These are phyloP conservation scores for Biscutella laevigata DNA, from an alignment of 441 rosid genomes.

Conservation along the genomic window DNA sequence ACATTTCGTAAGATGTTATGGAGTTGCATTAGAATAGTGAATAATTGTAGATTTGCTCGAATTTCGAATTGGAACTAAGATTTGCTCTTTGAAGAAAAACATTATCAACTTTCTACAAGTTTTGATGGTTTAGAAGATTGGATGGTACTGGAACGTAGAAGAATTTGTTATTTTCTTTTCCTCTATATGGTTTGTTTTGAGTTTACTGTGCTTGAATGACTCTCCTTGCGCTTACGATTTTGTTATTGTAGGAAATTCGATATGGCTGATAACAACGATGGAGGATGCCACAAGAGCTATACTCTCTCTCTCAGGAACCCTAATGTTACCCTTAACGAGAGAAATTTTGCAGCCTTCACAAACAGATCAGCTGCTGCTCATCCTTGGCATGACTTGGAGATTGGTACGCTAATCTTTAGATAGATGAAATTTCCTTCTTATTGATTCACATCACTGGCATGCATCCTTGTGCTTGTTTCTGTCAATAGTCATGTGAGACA, in stretches of 20 bases:
- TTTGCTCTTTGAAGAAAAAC: too few species aligned
- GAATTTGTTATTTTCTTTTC: neutral
- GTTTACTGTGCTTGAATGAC: neutral
- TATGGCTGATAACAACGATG: slow-evolving; percentile 47
- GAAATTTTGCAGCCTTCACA: slow-evolving; percentile 73
- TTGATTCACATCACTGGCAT: neutral
- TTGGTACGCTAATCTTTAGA: slow-evolving; percentile 37
- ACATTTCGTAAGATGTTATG: neutral
- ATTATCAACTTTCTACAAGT: too few species aligned
- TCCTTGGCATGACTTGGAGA: slow-evolving; percentile 93
- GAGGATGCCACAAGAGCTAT: slow-evolving; percentile 21
- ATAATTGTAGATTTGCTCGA: too few species aligned
- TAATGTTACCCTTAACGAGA: slow-evolving; percentile 45
- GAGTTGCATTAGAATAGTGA: slow-evolving; percentile 10
- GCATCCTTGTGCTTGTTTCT: neutral
- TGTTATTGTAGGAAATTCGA: slow-evolving; percentile 3
- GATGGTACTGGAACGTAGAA: neutral
- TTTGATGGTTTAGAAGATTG: neutral
- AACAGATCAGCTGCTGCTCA: slow-evolving; percentile 77
- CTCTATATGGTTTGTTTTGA: neutral
- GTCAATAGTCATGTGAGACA: neutral
- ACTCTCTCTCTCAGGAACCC: slow-evolving; percentile 27
- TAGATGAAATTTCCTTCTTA: neutral
- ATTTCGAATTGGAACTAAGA: too few species aligned
- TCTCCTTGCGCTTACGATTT: neutral